Base-by-base conservation (phyloP, 108 stramenopile genomes). In the Pelagomonas calceolata region DNA sequence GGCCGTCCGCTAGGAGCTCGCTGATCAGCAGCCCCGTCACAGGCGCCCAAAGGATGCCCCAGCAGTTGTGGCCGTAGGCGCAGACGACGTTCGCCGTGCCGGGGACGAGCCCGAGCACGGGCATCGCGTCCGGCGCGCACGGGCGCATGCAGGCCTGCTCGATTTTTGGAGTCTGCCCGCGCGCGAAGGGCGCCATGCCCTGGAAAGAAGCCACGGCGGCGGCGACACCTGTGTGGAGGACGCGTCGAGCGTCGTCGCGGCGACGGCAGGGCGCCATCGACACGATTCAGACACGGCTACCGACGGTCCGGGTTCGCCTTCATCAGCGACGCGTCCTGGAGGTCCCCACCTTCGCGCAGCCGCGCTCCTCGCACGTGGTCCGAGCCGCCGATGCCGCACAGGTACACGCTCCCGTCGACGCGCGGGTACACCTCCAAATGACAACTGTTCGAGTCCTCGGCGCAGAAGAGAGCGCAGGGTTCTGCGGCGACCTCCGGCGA, bases 41-140 rank as follows among this genome's bases (percentile, higher is more conserved):
- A 3, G 95, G 97, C 15, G 94, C 94, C 94, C 94, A 95, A 0
- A 94, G 87, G 65, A 97, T 97, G 12, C 93, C 93, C 97, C 97
- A 98, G 76, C 95, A 96, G 73, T 98, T 98, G 75, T 95, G 94
- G 30, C 92, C 97, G 9, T 92, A 90, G 82, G 91, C 91, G 45
- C 96, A 88, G 78, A 87, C 94, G 7, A 91, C 94, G 18, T 91
- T 89, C 32, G 46, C 65, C 66, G 78, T 87, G 30, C 89, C 92
- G 0, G 93, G 91, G 0, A 98, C 79, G 4, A 32, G 70, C 32
- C 95, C 94, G 89, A 96, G 93, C 78, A 94, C 90, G 5, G 96
- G 96, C 36, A 86, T 64, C 10, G 91, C 95, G 75, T 98, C 97
- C 10, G 91, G 87, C 0, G 85, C 76, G 36, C 84, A 85, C 15